A percentile compares a stretch with the other conserved stretches of the same genome.
Conservation (phyloP, 805 yeast genomes). For the Komagataella ulmi region DNA sequence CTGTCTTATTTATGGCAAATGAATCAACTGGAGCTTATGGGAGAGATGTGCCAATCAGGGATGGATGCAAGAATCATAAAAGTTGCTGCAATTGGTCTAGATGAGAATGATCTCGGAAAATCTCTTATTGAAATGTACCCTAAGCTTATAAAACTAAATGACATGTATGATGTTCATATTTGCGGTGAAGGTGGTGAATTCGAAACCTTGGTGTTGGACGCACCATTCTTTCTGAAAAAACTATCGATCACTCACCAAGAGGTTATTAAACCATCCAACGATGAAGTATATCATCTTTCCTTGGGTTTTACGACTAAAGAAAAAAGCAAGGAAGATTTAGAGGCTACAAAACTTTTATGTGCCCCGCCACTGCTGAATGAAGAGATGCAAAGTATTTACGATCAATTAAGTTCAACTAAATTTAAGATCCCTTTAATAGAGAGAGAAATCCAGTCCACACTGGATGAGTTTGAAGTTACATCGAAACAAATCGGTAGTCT, state of each 20-base stretch:
- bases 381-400: slow-evolving; percentile 12
- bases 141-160: slow-evolving; percentile 40
- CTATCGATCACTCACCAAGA: slow-evolving; percentile 26
- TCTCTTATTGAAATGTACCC: slow-evolving; percentile 51
- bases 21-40: slow-evolving; percentile 65
- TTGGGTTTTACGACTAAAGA: slow-evolving; percentile 38
- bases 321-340: slow-evolving; percentile 8
- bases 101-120: slow-evolving; percentile 52
- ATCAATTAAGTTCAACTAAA: background rate
- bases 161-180: slow-evolving; percentile 68
- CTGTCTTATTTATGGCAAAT: slow-evolving; percentile 87
- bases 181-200: slow-evolving; percentile 99
- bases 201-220: slow-evolving; percentile 85
- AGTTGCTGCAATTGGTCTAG: slow-evolving; percentile 86
- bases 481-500: slow-evolving; percentile 11
- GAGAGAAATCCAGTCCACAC: background rate
- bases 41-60: slow-evolving; percentile 58
- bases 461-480: background rate
- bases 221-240: slow-evolving; percentile 59
- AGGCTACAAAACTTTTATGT: background rate
- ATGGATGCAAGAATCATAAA: slow-evolving; percentile 79
- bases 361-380: slow-evolving; percentile 27
- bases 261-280: slow-evolving; percentile 35
- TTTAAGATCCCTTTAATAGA: slow-evolving; percentile 6
- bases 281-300: slow-evolving; percentile 59